Base-by-base conservation (phyloP, 331 rosid genomes). In the Rosa hybrid region DNA sequence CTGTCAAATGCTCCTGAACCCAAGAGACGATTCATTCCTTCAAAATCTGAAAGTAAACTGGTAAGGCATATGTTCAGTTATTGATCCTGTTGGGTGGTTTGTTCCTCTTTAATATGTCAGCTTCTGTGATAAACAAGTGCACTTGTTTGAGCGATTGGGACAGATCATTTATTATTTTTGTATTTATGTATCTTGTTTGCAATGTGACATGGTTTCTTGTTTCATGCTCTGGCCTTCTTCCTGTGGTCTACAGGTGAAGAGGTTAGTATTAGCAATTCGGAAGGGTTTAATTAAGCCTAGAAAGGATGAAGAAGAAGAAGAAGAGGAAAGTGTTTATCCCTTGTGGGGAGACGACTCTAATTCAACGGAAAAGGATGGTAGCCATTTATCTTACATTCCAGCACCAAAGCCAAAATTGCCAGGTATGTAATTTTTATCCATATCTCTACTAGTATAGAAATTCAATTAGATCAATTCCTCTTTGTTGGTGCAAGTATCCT, bases 1-100 rank as follows among this genome's bases (percentile, higher is more conserved):
- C 83, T 95, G 79, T 91, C 97, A 84, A 93, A 87, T 79, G 97
- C 96, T 57, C 99, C 99, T 30, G 99, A 95, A 81, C 99, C 99
- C 54, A 95, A 95, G 90, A 87, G 97, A 81, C 90, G 98, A 82
- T 93, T 95, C 72, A 91, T 93, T 88, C 99, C 92, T 82, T 95
- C 99, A 53, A 92, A 93, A 75, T 93, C 96, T 97, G 98, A 95
- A 81, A 88, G 89, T 75, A 93, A 87, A 85, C 91, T 87, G 93
- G 99, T 91, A 80, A 75, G 68, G 25, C 20, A 13, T 80, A 57
- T 12, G 17, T 57, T 49, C 67, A 74, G 62, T 77, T 83, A 49
- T 54, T 53, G 46, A 45, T 78, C 8, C 42, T 49, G 41, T 48
- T 20, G 50, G 45, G 69, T 69, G 68, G 7, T 27, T 63, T 68